These are phyloP conservation scores for Sphaerulina populicola DNA, from an alignment of 2,329 filamentous ascomycete species.

Conservation along the genomic window DNA sequence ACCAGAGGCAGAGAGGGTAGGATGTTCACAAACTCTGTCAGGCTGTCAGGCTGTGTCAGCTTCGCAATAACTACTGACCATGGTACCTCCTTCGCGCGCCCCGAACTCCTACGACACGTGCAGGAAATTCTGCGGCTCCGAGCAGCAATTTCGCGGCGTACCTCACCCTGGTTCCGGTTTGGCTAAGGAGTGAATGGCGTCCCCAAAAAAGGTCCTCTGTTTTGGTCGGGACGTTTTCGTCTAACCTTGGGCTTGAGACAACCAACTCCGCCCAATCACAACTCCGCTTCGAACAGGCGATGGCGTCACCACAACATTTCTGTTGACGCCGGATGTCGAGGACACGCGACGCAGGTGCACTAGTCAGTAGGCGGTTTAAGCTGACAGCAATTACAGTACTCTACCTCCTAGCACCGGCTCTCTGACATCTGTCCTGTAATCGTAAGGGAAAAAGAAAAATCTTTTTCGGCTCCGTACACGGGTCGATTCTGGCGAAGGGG, in stretches of 20 bases:
- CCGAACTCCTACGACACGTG: background rate
- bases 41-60: too few relatives aligned
- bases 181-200: background rate
- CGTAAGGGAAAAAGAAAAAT: too few relatives aligned
- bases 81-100: background rate
- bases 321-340: background rate
- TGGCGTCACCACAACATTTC: conserved; percentile 1
- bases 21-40: too few relatives aligned
- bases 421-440: background rate
- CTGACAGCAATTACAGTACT: conserved; percentile 1
- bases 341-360: background rate
- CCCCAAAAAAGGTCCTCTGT: background rate
- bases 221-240: background rate
- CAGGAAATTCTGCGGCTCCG: background rate
- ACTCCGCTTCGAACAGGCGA: background rate
- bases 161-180: background rate
- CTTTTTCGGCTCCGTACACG: too few relatives aligned
- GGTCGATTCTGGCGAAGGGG: too few relatives aligned
- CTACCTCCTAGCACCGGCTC: background rate
- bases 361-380: background rate
- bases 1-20: too few relatives aligned
- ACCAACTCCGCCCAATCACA: background rate
- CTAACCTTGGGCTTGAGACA: background rate
- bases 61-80: background rate
- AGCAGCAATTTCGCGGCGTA: background rate